phyloP scores from a whole-genome alignment of 73 alveolate species.

The Tetrahymena thermophila region DNA sequence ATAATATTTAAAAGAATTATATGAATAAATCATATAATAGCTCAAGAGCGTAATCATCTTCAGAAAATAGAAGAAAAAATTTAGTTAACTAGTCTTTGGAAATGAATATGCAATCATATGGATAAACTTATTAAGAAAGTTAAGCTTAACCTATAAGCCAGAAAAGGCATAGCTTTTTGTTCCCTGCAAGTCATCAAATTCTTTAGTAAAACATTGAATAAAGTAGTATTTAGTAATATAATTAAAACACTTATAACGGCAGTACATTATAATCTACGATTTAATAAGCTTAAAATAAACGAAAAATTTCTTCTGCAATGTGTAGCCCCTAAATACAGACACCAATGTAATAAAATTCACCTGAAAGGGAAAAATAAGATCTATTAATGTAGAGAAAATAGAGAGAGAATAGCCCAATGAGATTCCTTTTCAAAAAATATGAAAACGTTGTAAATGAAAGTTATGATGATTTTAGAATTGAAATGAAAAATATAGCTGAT shows the following conservation, averaged over 20 bases:
- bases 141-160: no score
- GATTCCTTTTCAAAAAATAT: not conserved
- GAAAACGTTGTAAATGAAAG: not conserved
- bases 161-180: not conserved
- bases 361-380: not conserved
- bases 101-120: not conserved
- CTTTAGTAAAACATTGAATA: not conserved
- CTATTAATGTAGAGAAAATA: not conserved
- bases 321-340: not conserved
- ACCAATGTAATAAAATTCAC: not conserved
- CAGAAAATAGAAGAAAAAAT: not conserved
- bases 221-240: not conserved
- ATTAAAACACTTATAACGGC: not conserved
- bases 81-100: not conserved
- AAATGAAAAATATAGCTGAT: not conserved
- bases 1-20: not conserved
- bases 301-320: not conserved
- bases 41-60: not conserved
- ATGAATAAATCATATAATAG: not conserved
- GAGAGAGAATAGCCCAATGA: not conserved
- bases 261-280: not conserved
- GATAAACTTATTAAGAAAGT: not conserved
- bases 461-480: not conserved
- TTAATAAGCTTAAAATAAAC: not conserved
- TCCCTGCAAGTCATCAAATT: not conserved